Evolutionary conservation across 1,284 basidiomycete species (phyloP).

Genomic region (Hemileia vastatrix): DNA sequence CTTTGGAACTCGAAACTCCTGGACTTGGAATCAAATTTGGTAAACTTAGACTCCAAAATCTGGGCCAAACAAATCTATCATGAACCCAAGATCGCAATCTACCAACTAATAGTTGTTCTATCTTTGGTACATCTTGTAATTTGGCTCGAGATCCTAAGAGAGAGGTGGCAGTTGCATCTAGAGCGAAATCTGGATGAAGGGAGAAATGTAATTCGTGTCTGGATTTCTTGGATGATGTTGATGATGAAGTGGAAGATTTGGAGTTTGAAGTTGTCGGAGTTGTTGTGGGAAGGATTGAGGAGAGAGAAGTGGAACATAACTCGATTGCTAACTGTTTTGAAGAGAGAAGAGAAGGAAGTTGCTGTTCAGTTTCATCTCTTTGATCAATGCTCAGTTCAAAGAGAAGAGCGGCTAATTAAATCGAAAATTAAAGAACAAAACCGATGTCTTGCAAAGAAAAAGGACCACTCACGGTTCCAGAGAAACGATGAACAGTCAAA

Average conservation of each 20-base stretch:
- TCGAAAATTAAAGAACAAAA: too few species aligned
- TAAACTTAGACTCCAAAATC: slow-evolving; percentile 47
- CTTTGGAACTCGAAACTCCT: not conserved
- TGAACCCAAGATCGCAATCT: slow-evolving; percentile 49
- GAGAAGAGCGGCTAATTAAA: too few species aligned
- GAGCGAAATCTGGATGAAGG: slow-evolving; percentile 52
- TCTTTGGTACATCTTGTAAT: slow-evolving; percentile 54
- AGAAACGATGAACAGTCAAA: slow-evolving; percentile 51
- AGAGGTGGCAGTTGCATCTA: slow-evolving; percentile 50
- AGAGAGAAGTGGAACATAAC: slow-evolving; percentile 23
- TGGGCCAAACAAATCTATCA: slow-evolving; percentile 50
- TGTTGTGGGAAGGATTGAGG: slow-evolving; percentile 6
- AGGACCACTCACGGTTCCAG: slow-evolving; percentile 47
- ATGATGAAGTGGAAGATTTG: slow-evolving; percentile 39
- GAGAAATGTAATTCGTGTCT: slow-evolving; percentile 49
- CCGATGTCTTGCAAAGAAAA: not conserved
- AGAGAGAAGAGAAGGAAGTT: slow-evolving; percentile 8
- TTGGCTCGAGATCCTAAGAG: slow-evolving; percentile 52
- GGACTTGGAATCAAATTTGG: slow-evolving; percentile 44
- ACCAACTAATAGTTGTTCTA: slow-evolving; percentile 52
- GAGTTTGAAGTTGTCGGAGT: slow-evolving; percentile 44
- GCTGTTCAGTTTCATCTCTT: slow-evolving; percentile 23
- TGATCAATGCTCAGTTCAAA: too few species aligned
- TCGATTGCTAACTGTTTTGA: slow-evolving; percentile 25
- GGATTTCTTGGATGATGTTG: slow-evolving; percentile 27